phyloP scores from a whole-genome alignment of 179 eudicot species.

The Beta macrorhiza region DNA sequence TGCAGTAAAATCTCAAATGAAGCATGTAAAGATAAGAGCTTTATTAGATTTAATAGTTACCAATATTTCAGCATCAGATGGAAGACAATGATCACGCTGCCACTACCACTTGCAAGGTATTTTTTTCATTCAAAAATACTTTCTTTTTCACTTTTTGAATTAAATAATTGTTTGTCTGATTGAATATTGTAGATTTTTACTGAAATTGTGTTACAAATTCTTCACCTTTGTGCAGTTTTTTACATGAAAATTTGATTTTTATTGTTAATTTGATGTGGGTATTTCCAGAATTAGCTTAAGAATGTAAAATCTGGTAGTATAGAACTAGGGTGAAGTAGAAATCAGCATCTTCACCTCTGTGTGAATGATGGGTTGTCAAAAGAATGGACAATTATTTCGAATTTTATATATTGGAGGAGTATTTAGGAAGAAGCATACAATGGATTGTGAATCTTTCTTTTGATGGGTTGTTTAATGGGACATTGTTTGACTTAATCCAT shows the following conservation, averaged over 20 bases:
- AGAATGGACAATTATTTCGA: background rate
- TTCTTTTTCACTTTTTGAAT: background rate
- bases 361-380: background rate
- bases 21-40: conserved; percentile 13
- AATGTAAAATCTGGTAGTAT: background rate
- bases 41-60: background rate
- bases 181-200: background rate
- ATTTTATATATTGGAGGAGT: background rate
- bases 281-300: background rate
- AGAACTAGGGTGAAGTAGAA: no score
- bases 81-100: conserved; percentile 26
- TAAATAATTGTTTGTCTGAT: background rate
- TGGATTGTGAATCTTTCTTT: background rate
- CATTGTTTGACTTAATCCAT: background rate
- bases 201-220: background rate
- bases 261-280: background rate
- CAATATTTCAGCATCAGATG: conserved; percentile 7
- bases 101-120: conserved; percentile 17
- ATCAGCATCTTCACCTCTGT: background rate
- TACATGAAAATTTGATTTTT: background rate
- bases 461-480: background rate
- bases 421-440: background rate
- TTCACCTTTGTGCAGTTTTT: background rate
- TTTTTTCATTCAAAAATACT: background rate
- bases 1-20: conserved; percentile 25